Evolutionary conservation across 2,329 filamentous ascomycete species (phyloP).

Genomic region (Aureobasidium sp.): DNA sequence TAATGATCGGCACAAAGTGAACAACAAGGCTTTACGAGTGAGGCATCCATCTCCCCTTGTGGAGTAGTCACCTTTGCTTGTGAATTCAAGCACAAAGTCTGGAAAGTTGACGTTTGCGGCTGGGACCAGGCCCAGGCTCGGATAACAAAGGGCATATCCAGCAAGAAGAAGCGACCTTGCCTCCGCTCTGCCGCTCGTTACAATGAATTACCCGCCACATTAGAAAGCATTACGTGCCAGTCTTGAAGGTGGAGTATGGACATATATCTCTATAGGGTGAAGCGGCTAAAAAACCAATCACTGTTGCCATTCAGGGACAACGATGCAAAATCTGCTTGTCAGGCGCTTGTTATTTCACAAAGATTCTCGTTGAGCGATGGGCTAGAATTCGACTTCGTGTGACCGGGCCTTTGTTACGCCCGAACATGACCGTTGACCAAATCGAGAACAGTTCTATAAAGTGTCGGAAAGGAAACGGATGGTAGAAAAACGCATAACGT

Average conservation of each 20-base stretch:
- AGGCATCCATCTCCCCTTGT: not conserved
- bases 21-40: not conserved
- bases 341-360: not conserved
- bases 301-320: not conserved
- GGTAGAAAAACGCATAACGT: not conserved
- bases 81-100: not conserved
- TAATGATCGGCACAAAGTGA: not conserved
- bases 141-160: not conserved
- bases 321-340: not conserved
- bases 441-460: not conserved
- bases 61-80: not conserved
- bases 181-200: not conserved
- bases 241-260: not conserved
- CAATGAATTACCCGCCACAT: not conserved
- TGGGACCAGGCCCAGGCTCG: not conserved
- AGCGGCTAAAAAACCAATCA: not conserved
- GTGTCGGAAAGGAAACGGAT: fast-evolving
- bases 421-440: not conserved
- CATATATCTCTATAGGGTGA: not conserved
- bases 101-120: not conserved
- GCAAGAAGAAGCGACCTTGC: not conserved
- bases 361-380: not conserved
- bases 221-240: not conserved
- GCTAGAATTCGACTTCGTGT: not conserved
- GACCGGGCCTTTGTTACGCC: not conserved